Evolutionary conservation across 306 rosid genomes (phyloP), one percentile per base, ranked within the genome.

Genomic region (Myrica gale): DNA sequence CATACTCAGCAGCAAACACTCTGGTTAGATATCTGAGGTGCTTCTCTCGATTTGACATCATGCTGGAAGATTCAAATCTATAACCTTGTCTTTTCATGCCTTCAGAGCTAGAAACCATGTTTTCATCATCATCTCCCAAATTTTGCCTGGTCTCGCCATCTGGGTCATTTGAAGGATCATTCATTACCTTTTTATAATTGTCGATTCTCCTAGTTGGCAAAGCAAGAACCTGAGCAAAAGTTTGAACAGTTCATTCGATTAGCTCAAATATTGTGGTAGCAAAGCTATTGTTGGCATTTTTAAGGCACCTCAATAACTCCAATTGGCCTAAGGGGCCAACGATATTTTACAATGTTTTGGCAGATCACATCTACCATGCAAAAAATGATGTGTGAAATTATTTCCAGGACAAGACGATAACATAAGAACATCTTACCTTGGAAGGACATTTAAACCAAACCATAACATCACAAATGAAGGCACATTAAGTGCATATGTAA

Each of bases 1-100:
- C 96, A 79, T 90, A 95, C 98, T 95, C 97, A 26, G 98, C 98
- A 55, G 97, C 97, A 86, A 95, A 95, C 75, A 88, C 93, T 83
- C 98, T 85, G 75, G 98, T 95, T 79, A 93, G 88, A 81, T 95
- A 90, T 95, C 98, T 90, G 77, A 92, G 97, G 87, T 92, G 95
- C 83, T 88, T 90, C 58, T 95, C 97, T 83, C 96, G 89, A 74
- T 87, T 90, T 42, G 83, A 51, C 45, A 82, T 68, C 74, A 78
- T 82, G 53, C 48, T 77, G 61, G 91, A 82, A 79, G 87, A 68
- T 77, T 90, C 89, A 77, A 89, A 71, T 37, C 73, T 68, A 87
- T 84, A 71, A 57, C 82, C 83, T 45, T 62, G 77, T 32, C 48
- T 58, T 56, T 81, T 83, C 46, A 52, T 15, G 39, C 76, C 78